These are phyloP conservation scores for Periglandula ipomoeae DNA, from an alignment of 2,329 filamentous ascomycete genomes.

Conservation along the genomic window DNA sequence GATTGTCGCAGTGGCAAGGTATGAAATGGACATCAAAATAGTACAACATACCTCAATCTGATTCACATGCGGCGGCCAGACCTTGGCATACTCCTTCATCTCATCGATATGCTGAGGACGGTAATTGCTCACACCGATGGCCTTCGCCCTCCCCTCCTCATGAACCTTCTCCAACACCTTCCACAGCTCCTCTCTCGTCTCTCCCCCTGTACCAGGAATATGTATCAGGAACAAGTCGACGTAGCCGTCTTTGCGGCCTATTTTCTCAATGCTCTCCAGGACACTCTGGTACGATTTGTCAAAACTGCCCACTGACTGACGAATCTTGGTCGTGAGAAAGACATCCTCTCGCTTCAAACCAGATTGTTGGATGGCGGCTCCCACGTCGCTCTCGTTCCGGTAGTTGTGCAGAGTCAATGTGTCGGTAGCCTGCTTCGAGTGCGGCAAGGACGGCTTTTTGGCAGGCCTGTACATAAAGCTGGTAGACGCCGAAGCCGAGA, in stretches of 20 bases:
- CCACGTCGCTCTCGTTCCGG: constrained; percentile 58
- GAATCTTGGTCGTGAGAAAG: constrained; percentile 65
- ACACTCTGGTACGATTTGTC: constrained; percentile 51
- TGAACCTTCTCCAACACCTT: constrained; percentile 53
- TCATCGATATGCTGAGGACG: constrained; percentile 59
- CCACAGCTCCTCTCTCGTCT: constrained; percentile 54
- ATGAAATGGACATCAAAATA: too few relatives aligned
- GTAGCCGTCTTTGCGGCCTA: constrained; percentile 49
- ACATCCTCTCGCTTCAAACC: constrained; percentile 47
- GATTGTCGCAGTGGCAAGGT: too few relatives aligned
- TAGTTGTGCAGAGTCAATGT: constrained; percentile 56
- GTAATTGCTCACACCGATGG: constrained; percentile 67
- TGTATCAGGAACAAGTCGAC: constrained; percentile 67
- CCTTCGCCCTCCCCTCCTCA: constrained; percentile 48
- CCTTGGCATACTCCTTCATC: constrained; percentile 53
- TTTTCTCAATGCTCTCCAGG: constrained; percentile 53
- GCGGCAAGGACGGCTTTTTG: constrained; percentile 49
- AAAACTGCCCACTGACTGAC: constrained; percentile 31
- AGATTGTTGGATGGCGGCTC: constrained; percentile 50
- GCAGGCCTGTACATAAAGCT: constrained; percentile 44
- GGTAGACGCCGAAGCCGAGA: constrained; percentile 65
- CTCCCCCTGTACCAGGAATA: constrained; percentile 45
- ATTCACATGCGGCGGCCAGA: constrained; percentile 64
- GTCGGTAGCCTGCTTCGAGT: constrained; percentile 48
- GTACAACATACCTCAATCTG: constrained; percentile 57